These are phyloP conservation scores for Aeminium ludgeri DNA, from an alignment of 495 filamentous ascomycete genomes.

Conservation along the genomic window DNA sequence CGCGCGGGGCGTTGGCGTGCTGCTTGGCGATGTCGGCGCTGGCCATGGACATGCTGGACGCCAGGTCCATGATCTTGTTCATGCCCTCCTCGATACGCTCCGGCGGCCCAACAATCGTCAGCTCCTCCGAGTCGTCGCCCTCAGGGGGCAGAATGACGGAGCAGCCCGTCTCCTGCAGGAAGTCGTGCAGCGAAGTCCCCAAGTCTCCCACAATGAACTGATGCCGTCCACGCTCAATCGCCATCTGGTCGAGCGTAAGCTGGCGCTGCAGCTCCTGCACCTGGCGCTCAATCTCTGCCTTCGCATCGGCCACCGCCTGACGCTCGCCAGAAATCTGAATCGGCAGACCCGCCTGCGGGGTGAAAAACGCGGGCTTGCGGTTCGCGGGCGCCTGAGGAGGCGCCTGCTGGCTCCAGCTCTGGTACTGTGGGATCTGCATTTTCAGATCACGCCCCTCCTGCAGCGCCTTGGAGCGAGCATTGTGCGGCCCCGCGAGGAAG, in stretches of 20 bases:
- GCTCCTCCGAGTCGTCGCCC: constrained; percentile 56
- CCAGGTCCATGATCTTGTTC: constrained; percentile 66
- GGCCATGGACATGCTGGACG: constrained; percentile 61
- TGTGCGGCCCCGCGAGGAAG: constrained; percentile 76
- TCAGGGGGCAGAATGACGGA: constrained; percentile 61
- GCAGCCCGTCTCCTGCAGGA: constrained; percentile 83
- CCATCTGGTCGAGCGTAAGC: constrained; percentile 53
- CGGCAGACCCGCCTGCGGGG: constrained; percentile 44
- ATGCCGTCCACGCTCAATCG: constrained; percentile 62
- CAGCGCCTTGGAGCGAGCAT: constrained; percentile 45
- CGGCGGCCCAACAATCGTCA: constrained; percentile 67
- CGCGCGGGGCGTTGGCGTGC: constrained; percentile 53
- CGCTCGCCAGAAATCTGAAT: constrained; percentile 83
- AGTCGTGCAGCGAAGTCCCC: constrained; percentile 60
- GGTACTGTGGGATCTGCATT: constrained; percentile 63
- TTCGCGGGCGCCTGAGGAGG: constrained; percentile 47
- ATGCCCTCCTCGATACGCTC: constrained; percentile 54
- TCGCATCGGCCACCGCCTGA: constrained; percentile 58
- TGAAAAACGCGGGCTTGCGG: constrained; percentile 49
- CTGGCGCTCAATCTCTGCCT: constrained; percentile 58
- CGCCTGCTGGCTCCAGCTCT: constrained; percentile 52
- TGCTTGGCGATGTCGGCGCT: constrained; percentile 62
- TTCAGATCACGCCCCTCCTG: constrained; percentile 56
- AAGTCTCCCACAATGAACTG: constrained; percentile 79
- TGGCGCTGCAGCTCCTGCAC: constrained; percentile 52